Evolutionary conservation across 495 filamentous ascomycete genomes (phyloP), one percentile per base, ranked within the genome.

Genomic region (Cetradonia linearis): DNA sequence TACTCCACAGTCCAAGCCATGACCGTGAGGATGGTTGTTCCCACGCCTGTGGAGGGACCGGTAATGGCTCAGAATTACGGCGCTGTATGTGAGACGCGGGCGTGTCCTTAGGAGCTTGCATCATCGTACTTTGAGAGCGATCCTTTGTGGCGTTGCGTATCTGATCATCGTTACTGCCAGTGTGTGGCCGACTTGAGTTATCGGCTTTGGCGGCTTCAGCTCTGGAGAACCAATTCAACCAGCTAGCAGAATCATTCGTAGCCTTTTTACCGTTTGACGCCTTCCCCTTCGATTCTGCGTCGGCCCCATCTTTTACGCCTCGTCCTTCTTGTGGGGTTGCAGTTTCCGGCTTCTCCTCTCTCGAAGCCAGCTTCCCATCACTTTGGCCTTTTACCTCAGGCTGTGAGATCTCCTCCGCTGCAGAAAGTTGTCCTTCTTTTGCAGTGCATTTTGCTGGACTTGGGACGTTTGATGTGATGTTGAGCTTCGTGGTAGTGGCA

Each of bases 1-100:
- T 66, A 5, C 61, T 57, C 81, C 81, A 83, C 28, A 77, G 70
- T 14, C 77, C 75, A 62, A 83, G 74, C 79, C 79, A 82, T 25
- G 73, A 80, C 28, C 72, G 63, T 34, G 77, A 60, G 37, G n/a
- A 62, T 40, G 55, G 63, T 42, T 61, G 53, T 58, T 69, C 56
- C 16, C 55, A 27, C 11, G 33, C 18, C 20, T 25, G 46, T 52
- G 59, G 42, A 30, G 62, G 56, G n/a, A 36, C 47, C 38, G 60
- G 44, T 30, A 36, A 62, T 63, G 5, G 66, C 25, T 65, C 59
- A 37, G 63, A 65, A 8, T 59, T 59, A 34, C 63, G 55, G 23
- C 63, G 59, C 25, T 55, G 55, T 1, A 46, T 62, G 33, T 55
- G 70, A 3, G 72, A 61, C 2, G 48, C 64, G 6, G 68, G 38